Evolutionary conservation across 192 early-diverging fungal species (phyloP), one percentile per base, ranked within the genome.

Genomic region (Funneliformis geosporum): DNA sequence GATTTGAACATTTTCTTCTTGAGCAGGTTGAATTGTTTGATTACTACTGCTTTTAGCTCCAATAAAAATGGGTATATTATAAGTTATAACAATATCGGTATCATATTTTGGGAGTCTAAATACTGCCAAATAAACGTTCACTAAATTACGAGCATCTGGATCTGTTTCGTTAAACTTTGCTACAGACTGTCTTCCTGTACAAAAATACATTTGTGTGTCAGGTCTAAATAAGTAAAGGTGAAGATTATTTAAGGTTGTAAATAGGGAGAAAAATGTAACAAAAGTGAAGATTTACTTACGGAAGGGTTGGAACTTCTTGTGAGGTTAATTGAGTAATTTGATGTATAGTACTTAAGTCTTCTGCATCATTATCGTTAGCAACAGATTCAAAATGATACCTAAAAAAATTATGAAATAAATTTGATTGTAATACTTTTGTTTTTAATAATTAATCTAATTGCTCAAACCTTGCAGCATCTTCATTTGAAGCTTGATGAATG

Each of bases 361-460:
- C 84, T 6, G 94, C 91, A 39, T 94, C 89, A 79, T 98, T 98
- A 81, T 92, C 88, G 14, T 88, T 87, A 8, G 93, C 94, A 33
- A 98, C 80, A 67, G 96, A 90, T 23, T 84, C 82, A 82, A 94
- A 98, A 82, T 98, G 95, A 80, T 88, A 93, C 46, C 88, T 93
- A 76, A 60, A 61, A 55, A 25, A 47, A 74, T 72, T 28, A 16
- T 50, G 5, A 21, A 50, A 60, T 14, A 25, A 23, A 79, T 40
- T 68, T 0, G 0, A 44, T 9, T 0, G 5, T 9, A 44, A 44
- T 9, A 44, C 43, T 44, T 44, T 5, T 12, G 75, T 74, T 4
- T 39, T 25, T 11, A 11, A 50, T 69, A 39, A 27, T 46, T 38
- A 55, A 8, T 78, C 27, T 79, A 79, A 50, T 50, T n/a, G 11